Conservation (phyloP, 768 basidiomycete genomes). For the Lactifluus pinguis region DNA sequence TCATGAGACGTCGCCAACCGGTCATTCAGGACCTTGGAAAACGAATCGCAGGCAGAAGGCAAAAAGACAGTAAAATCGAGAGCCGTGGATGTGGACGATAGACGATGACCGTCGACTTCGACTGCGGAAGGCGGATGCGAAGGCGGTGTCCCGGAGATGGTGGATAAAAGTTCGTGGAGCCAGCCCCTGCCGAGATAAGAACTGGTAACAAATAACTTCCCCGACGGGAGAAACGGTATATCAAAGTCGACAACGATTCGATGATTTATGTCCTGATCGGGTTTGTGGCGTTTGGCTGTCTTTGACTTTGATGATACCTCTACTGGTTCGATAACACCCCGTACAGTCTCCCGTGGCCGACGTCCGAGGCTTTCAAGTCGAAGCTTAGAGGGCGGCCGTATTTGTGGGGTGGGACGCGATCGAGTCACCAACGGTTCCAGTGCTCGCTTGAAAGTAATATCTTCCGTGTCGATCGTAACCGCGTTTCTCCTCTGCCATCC, state of each 20-base stretch:
- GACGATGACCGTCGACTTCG: constrained; percentile 32
- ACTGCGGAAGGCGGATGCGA: constrained; percentile 26
- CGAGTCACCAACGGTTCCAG: constrained; percentile 1
- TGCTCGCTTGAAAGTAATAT: constrained; percentile 25
- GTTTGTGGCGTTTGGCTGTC: neutral
- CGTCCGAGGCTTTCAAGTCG: neutral
- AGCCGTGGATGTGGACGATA: constrained; percentile 36
- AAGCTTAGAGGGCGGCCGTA: neutral
- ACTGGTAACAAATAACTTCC: constrained; percentile 39
- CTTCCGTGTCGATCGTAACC: constrained; percentile 38
- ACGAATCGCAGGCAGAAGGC: constrained; percentile 14
- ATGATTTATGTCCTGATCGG: constrained; percentile 12
- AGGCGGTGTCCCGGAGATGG: constrained; percentile 26
- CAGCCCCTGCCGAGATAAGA: constrained; percentile 55
- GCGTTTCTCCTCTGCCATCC: constrained; percentile 28
- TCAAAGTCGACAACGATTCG: constrained; percentile 41
- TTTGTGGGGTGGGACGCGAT: neutral
- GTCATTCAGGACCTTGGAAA: constrained; percentile 33
- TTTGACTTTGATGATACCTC: neutral
- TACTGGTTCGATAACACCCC: neutral
- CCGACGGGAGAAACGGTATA: constrained; percentile 41
- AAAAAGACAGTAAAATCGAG: constrained; percentile 31
- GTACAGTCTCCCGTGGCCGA: neutral
- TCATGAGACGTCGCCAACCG: constrained; percentile 35
- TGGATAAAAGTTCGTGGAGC: constrained; percentile 47